Percentiles rank a stretch among this genome's conserved stretches.
phyloP scores from a whole-genome alignment of 805 yeast genomes.

The Candida argentea region DNA sequence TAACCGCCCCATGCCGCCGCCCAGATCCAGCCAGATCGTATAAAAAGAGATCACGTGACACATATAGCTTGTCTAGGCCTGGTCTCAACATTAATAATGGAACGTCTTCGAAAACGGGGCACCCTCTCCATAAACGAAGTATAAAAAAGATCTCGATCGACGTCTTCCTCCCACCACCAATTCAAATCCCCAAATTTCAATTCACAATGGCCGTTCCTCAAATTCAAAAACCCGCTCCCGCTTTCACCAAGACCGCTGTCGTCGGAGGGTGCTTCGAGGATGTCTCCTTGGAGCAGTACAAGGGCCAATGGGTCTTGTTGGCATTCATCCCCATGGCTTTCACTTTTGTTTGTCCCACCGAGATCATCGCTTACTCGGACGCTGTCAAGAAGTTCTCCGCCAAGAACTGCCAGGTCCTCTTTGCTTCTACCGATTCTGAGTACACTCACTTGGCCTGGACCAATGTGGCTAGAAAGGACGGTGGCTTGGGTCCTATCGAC shows the following conservation, averaged over 20 bases:
- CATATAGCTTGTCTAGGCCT: no score
- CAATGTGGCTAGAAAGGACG: constrained; percentile 90
- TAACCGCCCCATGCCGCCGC: no score
- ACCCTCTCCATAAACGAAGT: no score
- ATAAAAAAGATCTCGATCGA: no score
- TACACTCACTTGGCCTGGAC: constrained; percentile 98
- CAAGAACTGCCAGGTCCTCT: constrained; percentile 79
- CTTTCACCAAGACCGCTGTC: constrained; percentile 94
- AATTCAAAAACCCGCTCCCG: constrained; percentile 94
- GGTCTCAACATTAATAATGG: no score
- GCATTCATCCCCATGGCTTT: constrained; percentile 98
- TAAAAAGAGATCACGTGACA: no score
- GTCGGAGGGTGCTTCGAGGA: constrained; percentile 95
- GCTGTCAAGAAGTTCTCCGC: constrained; percentile 84
- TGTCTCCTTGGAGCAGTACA: constrained; percentile 85
- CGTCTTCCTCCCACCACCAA: no score
- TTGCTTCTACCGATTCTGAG: constrained; percentile 98
- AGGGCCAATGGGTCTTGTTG: constrained; percentile 95
- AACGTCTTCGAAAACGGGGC: no score
- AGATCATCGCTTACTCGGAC: constrained; percentile 96
- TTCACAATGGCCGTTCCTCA: constrained; percentile 88
- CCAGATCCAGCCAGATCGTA: no score
- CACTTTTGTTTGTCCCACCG: constrained; percentile 99
- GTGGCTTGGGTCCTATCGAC: constrained; percentile 94
- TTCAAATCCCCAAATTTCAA: no score